phyloP scores from a whole-genome alignment of 768 basidiomycete species.

The Gymnopilus dilepis region DNA sequence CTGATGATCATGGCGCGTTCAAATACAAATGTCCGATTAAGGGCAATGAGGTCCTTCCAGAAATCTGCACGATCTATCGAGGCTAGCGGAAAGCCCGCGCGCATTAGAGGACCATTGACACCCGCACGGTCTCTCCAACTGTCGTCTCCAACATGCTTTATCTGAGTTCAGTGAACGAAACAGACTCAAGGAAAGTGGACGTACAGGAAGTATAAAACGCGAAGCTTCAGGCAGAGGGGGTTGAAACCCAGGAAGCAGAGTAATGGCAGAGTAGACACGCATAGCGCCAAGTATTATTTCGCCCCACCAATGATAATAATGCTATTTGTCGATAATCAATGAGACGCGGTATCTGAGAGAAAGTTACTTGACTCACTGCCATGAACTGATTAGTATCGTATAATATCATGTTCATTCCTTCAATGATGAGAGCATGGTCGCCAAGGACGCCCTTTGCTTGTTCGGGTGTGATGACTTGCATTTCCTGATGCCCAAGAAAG shows the following conservation, averaged over 20 bases:
- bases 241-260: conserved; percentile 18
- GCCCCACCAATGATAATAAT: conserved; percentile 55
- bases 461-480: conserved; percentile 30
- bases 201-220: conserved; percentile 44
- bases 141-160: neutral
- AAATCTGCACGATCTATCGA: conserved; percentile 62
- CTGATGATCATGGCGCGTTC: conserved; percentile 65
- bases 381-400: conserved; percentile 33
- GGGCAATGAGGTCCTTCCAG: conserved; percentile 64
- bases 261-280: conserved; percentile 42
- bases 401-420: conserved; percentile 27
- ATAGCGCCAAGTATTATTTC: conserved; percentile 50
- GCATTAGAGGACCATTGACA: conserved; percentile 69
- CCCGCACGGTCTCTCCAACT: conserved; percentile 65
- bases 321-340: conserved; percentile 32
- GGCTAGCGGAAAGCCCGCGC: conserved; percentile 64
- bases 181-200: conserved; percentile 9
- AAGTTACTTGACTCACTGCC: conserved; percentile 26
- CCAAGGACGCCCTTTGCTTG: conserved; percentile 29
- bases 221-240: conserved; percentile 29
- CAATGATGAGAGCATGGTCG: conserved; percentile 21
- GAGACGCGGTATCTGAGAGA: neutral
- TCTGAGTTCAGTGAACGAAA: neutral
- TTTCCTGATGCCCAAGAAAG: conserved; percentile 21
- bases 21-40: conserved; percentile 59